Conservation (phyloP, 2,329 filamentous ascomycete species). For the Dissoconium aciculare region DNA sequence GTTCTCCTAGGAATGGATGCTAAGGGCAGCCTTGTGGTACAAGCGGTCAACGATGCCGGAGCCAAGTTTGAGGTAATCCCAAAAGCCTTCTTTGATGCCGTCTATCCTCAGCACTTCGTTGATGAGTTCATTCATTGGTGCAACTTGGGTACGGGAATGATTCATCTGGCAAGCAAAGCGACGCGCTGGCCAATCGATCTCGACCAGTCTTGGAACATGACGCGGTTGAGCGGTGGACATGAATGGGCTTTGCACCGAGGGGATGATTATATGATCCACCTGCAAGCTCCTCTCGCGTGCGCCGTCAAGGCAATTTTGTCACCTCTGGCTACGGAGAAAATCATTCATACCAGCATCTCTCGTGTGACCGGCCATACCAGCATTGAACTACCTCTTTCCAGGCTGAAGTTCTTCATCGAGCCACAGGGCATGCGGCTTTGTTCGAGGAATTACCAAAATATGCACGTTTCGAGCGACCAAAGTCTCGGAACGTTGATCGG, state of each 20-base stretch:
- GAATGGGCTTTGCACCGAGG: slow-evolving; percentile 26
- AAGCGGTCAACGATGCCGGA: slow-evolving; percentile 22
- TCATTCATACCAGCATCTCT: slow-evolving; percentile 10
- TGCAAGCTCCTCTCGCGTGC: slow-evolving; percentile 23
- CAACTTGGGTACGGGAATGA: slow-evolving; percentile 28
- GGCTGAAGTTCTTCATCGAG: slow-evolving; percentile 13
- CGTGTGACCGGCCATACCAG: slow-evolving; percentile 1
- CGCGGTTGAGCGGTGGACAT: slow-evolving; percentile 27
- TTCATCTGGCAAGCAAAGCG: slow-evolving; percentile 37
- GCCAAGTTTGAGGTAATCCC: slow-evolving; percentile 26
- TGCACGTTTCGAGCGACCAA: slow-evolving; percentile 36
- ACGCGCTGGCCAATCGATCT: slow-evolving; percentile 12
- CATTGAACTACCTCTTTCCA: slow-evolving; percentile 13
- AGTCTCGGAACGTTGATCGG: slow-evolving; percentile 47
- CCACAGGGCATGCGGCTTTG: slow-evolving; percentile 4
- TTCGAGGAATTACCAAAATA: slow-evolving; percentile 12
- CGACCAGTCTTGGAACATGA: slow-evolving; percentile 8
- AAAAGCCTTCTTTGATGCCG: slow-evolving; percentile 20
- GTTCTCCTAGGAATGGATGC: slow-evolving; percentile 37
- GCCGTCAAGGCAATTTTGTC: slow-evolving; percentile 38
- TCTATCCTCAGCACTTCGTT: slow-evolving; percentile 39
- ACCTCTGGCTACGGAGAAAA: slow-evolving; percentile 7
- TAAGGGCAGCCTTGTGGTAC: slow-evolving; percentile 28
- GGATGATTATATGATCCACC: slow-evolving; percentile 4
- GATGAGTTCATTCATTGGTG: slow-evolving; percentile 47